Evolutionary conservation across 2,329 filamentous ascomycete species (phyloP).

Genomic region (Aspergillus chevalieri): DNA sequence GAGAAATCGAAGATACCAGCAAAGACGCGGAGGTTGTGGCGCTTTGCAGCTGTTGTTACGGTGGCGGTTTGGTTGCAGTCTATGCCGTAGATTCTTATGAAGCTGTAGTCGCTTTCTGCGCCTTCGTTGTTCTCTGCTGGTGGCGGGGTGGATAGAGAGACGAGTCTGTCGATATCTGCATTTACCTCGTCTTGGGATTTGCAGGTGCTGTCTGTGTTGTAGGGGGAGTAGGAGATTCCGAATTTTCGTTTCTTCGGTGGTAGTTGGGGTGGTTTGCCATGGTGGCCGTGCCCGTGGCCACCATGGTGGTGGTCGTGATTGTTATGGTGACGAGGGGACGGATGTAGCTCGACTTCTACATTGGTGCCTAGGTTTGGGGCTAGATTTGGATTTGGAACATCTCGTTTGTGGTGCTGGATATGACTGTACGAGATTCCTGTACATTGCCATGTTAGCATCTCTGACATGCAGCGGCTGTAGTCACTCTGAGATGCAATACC

Average conservation of each 20-base stretch:
- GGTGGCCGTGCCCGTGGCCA: not conserved
- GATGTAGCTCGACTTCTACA: no score
- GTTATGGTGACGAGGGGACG: not conserved
- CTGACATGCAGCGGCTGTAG: no score
- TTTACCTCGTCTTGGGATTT: constrained; percentile 60
- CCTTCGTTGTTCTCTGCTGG: not conserved
- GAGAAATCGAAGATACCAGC: constrained; percentile 65
- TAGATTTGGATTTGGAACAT: no score
- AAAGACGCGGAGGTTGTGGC: constrained; percentile 64
- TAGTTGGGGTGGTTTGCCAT: not conserved
- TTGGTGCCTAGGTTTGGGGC: no score
- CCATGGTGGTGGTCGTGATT: not conserved
- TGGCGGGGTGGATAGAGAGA: not conserved
- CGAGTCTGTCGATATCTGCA: constrained; percentile 50
- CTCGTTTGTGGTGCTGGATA: no score
- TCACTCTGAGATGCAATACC: no score
- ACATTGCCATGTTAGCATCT: no score
- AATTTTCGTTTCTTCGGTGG: constrained; percentile 13
- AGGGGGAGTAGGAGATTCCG: constrained; percentile 56
- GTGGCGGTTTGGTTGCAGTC: constrained; percentile 68
- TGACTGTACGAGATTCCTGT: no score
- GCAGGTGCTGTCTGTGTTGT: constrained; percentile 54
- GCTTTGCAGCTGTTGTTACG: constrained; percentile 57
- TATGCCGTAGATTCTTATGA: constrained; percentile 71
- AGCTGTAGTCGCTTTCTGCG: constrained; percentile 51